phyloP scores from a whole-genome alignment of 1,139 yeast species.

The Kluyveromyces sp. region DNA sequence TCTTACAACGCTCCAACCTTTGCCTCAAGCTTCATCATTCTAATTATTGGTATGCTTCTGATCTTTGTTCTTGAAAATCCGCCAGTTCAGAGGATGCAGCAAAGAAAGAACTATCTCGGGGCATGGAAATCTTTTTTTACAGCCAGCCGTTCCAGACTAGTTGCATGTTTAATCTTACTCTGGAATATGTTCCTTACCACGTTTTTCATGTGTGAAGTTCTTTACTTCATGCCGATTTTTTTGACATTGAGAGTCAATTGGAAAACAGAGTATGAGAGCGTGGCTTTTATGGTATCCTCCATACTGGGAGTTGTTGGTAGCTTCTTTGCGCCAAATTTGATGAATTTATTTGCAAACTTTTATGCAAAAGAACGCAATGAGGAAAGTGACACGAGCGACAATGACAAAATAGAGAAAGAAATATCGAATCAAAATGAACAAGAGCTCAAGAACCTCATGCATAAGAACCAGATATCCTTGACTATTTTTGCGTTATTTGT shows the following conservation, averaged over 20 bases:
- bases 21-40: slow-evolving; percentile 8
- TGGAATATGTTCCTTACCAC: slow-evolving; percentile 11
- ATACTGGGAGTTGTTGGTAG: slow-evolving; percentile 10
- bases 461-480: slow-evolving; percentile 6
- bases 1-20: slow-evolving; percentile 11
- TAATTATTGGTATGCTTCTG: slow-evolving; percentile 6
- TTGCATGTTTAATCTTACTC: slow-evolving; percentile 7
- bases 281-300: slow-evolving; percentile 10
- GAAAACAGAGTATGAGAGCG: slow-evolving; percentile 9
- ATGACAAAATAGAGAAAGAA: background rate
- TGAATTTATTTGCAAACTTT: background rate
- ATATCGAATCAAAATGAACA: background rate
- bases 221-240: slow-evolving; percentile 11
- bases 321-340: slow-evolving; percentile 10
- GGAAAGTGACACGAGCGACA: background rate
- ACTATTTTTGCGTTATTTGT: slow-evolving; percentile 9
- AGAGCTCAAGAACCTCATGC: slow-evolving; percentile 2
- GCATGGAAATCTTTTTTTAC: slow-evolving; percentile 7
- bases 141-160: slow-evolving; percentile 3
- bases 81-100: background rate
- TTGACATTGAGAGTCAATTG: slow-evolving; percentile 7
- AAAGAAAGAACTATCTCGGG: background rate
- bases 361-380: background rate
- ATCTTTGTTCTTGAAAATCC: slow-evolving; percentile 8
- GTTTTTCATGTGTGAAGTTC: slow-evolving; percentile 10